Percentiles rank a stretch among this genome's conserved stretches.
Evolutionary conservation across 257 asterid genomes (phyloP).

Genomic region (Solanum chaucha): DNA sequence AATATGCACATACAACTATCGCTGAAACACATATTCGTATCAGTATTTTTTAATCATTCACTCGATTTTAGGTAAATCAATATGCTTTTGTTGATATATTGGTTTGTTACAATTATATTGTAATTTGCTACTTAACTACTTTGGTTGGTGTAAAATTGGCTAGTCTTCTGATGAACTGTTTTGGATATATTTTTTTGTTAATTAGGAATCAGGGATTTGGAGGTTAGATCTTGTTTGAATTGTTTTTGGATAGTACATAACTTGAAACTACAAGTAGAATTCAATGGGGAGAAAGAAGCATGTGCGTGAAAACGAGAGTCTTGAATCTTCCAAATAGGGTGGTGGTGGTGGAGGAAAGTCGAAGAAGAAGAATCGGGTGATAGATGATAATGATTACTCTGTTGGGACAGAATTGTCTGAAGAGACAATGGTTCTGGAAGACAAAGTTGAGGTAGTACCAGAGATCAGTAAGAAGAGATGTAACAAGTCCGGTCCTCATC

Average conservation of each 20-base stretch:
- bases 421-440: conserved; percentile 43
- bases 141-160: neutral
- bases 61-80: neutral
- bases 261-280: conserved; percentile 8
- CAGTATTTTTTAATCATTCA: too few relatives aligned
- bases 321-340: conserved; percentile 1
- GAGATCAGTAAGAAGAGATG: conserved; percentile 50
- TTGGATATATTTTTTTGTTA: neutral
- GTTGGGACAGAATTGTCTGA: conserved; percentile 57
- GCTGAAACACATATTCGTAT: neutral
- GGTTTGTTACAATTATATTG: neutral
- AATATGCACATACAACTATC: neutral
- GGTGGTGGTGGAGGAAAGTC: conserved; percentile 54
- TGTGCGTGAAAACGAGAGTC: conserved; percentile 40
- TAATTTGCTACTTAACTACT: neutral
- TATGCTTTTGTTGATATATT: neutral
- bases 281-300: conserved; percentile 80
- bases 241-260: neutral
- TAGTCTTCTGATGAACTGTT: neutral
- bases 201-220: neutral
- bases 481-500: conserved; percentile 18
- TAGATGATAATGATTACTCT: conserved; percentile 68
- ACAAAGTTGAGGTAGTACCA: conserved; percentile 24
- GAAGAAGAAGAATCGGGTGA: conserved; percentile 52
- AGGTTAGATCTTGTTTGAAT: neutral